Conservation (phyloP, 2,329 filamentous ascomycete genomes). For the Chaetomium sp. region DNA sequence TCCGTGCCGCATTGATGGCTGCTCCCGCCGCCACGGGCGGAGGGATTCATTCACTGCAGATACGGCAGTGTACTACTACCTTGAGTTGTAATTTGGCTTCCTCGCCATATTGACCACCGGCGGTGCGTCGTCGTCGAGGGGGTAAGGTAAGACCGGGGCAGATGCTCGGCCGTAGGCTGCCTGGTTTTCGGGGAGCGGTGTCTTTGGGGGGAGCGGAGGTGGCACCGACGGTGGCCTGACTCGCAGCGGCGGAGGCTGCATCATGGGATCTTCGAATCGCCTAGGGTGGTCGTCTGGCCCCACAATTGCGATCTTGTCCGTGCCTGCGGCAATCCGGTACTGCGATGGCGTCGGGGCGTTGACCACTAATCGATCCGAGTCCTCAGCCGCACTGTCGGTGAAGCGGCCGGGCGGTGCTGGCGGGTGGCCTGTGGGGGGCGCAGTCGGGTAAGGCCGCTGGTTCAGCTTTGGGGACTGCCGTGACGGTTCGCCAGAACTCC, state of each 20-base stretch:
- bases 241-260: slow-evolving; percentile 42
- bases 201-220: slow-evolving; percentile 77
- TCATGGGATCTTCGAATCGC: slow-evolving; percentile 39
- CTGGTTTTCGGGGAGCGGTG: slow-evolving; percentile 62
- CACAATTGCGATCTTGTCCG: slow-evolving; percentile 69
- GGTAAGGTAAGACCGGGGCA: slow-evolving; percentile 67
- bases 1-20: not conserved
- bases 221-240: slow-evolving; percentile 69
- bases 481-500: slow-evolving; percentile 53
- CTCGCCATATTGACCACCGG: slow-evolving; percentile 82
- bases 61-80: slow-evolving; percentile 17
- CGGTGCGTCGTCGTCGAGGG: slow-evolving; percentile 75
- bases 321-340: slow-evolving; percentile 59
- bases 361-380: slow-evolving; percentile 57
- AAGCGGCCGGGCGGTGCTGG: slow-evolving; percentile 39
- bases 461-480: slow-evolving; percentile 37
- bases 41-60: not conserved
- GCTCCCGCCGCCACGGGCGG: slow-evolving; percentile 11
- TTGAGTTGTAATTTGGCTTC: slow-evolving; percentile 71
- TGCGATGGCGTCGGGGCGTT: slow-evolving; percentile 60
- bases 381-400: slow-evolving; percentile 42
- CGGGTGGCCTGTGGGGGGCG: slow-evolving; percentile 39
- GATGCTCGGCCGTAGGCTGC: slow-evolving; percentile 40
- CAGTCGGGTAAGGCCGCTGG: slow-evolving; percentile 33
- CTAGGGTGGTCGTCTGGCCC: slow-evolving; percentile 60